These are phyloP conservation scores for Aspergillus cejpii DNA, from an alignment of 2,329 filamentous ascomycete species.

Conservation along the genomic window DNA sequence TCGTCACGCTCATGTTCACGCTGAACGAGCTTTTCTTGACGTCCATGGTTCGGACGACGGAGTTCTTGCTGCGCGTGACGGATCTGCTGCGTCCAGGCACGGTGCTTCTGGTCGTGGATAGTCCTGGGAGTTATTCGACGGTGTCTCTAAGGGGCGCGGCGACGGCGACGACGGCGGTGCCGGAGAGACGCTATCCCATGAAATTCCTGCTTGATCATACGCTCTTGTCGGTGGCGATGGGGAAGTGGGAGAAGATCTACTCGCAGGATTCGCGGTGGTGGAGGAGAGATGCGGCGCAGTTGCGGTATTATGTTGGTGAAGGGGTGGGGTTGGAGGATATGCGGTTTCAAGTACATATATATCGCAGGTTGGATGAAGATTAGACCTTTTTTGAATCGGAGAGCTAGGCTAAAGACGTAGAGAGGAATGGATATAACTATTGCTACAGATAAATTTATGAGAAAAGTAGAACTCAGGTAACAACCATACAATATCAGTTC, in stretches of 20 bases:
- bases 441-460: conserved; percentile 23
- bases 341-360: conserved; percentile 88
- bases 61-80: conserved; percentile 65
- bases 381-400: too few species aligned
- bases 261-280: conserved; percentile 81
- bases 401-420: conserved; percentile 6
- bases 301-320: conserved; percentile 80
- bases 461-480: conserved; percentile 12
- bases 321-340: conserved; percentile 87
- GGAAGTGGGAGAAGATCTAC: conserved; percentile 66
- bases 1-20: conserved; percentile 86
- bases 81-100: conserved; percentile 52
- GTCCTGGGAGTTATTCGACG: conserved; percentile 86
- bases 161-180: conserved; percentile 33
- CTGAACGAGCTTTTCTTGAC: conserved; percentile 88
- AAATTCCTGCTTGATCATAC: conserved; percentile 84
- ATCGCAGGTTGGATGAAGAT: conserved; percentile 45
- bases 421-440: conserved; percentile 25
- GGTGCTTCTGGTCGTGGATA: conserved; percentile 79
- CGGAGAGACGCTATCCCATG: conserved; percentile 72
- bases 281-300: conserved; percentile 53
- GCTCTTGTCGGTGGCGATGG: conserved; percentile 49
- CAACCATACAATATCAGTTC: conserved; percentile 23
- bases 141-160: conserved; percentile 57
- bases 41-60: conserved; percentile 67